Percentiles rank a stretch among this genome's conserved stretches.
Conservation (phyloP, 148 eudicot genomes). For the Selenicereus undatus region DNA sequence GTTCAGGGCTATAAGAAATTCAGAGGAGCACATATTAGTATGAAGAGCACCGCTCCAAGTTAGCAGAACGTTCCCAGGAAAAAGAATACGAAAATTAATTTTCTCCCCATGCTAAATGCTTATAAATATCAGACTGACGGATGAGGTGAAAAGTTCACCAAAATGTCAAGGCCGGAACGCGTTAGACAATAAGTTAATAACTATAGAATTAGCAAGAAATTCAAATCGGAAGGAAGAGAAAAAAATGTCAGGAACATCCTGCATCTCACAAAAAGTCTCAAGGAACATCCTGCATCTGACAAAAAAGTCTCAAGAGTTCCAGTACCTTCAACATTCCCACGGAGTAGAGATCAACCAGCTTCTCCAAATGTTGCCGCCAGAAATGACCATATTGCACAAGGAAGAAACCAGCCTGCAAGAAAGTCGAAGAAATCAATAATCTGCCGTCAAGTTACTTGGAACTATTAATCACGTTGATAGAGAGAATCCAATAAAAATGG, state of each 20-base stretch:
- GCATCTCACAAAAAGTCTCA: background rate
- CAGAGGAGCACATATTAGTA: background rate
- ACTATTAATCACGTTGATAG: background rate
- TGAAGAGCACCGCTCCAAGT: background rate
- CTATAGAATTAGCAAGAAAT: background rate
- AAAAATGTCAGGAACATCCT: background rate
- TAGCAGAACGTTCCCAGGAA: background rate
- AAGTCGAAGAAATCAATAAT: slow-evolving; percentile 9
- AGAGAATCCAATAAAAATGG: background rate
- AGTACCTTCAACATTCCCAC: slow-evolving; percentile 77
- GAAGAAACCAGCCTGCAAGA: slow-evolving; percentile 74
- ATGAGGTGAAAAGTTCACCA: background rate
- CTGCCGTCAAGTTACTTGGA: slow-evolving; percentile 17
- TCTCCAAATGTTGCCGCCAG: slow-evolving; percentile 84
- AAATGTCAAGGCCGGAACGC: background rate
- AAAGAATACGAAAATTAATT: background rate
- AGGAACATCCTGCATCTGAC: background rate
- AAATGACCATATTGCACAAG: slow-evolving; percentile 71
- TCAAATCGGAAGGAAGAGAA: background rate
- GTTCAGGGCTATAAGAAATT: background rate
- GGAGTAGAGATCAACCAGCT: slow-evolving; percentile 58
- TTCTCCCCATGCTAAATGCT: background rate
- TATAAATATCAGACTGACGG: background rate
- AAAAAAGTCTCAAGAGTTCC: background rate
- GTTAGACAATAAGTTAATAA: background rate